Conservation (phyloP, 148 eudicot species). For the Vaccinium darrowii region DNA sequence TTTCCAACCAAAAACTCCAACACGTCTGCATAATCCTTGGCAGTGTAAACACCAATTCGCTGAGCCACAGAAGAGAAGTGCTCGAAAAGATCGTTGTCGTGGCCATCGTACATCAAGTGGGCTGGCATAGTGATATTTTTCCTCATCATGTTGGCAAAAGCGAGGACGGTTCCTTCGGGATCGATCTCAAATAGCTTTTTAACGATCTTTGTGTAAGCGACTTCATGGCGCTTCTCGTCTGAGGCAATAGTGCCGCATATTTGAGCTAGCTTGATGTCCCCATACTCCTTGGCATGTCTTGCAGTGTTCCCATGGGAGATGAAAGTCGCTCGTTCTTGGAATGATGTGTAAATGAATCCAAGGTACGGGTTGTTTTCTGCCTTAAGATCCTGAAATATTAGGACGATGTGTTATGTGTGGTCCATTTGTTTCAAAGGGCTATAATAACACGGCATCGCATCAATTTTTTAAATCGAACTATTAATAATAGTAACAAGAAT, state of each 20-base stretch:
- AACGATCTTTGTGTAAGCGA: conserved; percentile 24
- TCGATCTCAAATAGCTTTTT: conserved; percentile 27
- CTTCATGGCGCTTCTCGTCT: conserved; percentile 28
- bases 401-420: no score
- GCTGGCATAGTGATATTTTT: conserved; percentile 30
- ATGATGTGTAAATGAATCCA: conserved; percentile 27
- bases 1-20: conserved; percentile 25
- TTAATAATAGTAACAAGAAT: no score
- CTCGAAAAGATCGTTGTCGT: conserved; percentile 21
- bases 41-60: conserved; percentile 23
- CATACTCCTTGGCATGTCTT: conserved; percentile 21
- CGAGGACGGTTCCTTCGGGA: conserved; percentile 18
- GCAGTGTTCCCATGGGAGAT: conserved; percentile 30
- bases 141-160: conserved; percentile 26
- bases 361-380: conserved; percentile 25
- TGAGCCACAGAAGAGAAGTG: conserved; percentile 23
- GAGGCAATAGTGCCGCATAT: conserved; percentile 27
- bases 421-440: no score
- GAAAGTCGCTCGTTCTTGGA: conserved; percentile 30
- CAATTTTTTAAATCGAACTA: no score
- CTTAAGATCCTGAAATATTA: conserved; percentile 13
- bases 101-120: conserved; percentile 30
- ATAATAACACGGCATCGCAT: no score
- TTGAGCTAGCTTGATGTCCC: conserved; percentile 21
- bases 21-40: conserved; percentile 26